A percentile compares a stretch with the other conserved stretches of the same genome.
Evolutionary conservation across 2,329 filamentous ascomycete species (phyloP).

Genomic region (Colletotrichum paranaense): DNA sequence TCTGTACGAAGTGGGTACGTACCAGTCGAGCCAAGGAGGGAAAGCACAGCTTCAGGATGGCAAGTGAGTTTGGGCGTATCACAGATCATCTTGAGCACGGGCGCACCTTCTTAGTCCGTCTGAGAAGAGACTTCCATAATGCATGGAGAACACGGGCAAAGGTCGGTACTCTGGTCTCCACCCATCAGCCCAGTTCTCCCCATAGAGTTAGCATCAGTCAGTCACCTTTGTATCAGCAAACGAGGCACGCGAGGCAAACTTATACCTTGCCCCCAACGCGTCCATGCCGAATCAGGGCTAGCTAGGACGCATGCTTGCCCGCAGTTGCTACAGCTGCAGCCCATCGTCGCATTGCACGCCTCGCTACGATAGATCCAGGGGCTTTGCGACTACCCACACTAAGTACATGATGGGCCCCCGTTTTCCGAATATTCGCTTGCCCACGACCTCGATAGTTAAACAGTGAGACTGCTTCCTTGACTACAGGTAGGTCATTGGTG

Average conservation of each 20-base stretch:
- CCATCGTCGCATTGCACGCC: slow-evolving; percentile 8
- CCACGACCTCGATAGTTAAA: neutral
- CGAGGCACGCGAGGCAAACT: neutral
- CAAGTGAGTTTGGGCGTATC: neutral
- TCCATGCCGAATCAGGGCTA: slow-evolving; percentile 20
- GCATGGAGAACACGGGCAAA: too few relatives aligned
- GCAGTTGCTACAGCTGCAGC: slow-evolving; percentile 27
- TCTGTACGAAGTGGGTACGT: neutral
- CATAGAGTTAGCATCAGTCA: slow-evolving; percentile 8
- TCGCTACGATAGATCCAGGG: neutral
- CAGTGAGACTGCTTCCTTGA: neutral
- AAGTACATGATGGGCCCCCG: neutral
- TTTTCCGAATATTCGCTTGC: neutral
- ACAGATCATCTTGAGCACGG: neutral
- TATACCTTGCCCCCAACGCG: neutral
- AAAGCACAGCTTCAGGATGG: neutral
- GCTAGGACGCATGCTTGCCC: slow-evolving; percentile 2
- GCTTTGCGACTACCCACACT: neutral
- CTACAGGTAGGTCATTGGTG: neutral
- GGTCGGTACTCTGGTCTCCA: neutral
- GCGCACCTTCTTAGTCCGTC: neutral
- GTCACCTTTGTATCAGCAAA: neutral
- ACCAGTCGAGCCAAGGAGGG: neutral
- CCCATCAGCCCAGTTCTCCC: neutral
- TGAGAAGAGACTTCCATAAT: neutral